phyloP scores from a whole-genome alignment of 257 asterid species.

The Rubia yunnanensis region DNA sequence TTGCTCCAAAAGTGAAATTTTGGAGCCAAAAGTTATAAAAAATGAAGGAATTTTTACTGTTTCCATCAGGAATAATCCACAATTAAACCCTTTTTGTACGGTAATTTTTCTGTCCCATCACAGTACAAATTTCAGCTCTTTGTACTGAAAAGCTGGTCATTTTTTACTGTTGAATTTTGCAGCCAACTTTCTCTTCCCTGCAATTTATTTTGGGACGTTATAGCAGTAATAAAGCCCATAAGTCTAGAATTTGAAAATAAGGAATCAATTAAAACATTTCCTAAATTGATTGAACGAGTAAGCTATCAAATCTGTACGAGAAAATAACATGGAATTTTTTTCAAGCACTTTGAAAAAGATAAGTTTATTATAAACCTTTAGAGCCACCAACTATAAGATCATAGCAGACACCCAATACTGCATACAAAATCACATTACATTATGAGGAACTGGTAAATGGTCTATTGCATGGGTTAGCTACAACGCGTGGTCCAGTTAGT shows the following conservation, averaged over 20 bases:
- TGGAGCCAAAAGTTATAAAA: too few species aligned
- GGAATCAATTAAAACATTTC: not conserved
- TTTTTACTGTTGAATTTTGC: too few species aligned
- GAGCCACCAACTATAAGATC: not conserved
- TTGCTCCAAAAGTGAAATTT: too few species aligned
- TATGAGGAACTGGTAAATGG: not conserved
- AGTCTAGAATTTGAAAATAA: not conserved
- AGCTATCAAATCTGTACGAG: not conserved
- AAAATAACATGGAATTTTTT: not conserved
- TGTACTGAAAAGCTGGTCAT: too few species aligned
- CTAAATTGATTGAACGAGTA: not conserved
- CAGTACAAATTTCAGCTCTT: too few species aligned
- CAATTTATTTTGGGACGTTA: not conserved
- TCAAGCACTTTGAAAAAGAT: not conserved
- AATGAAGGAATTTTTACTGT: too few species aligned
- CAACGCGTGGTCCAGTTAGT: not conserved
- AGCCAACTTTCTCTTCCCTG: too few species aligned
- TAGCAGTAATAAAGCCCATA: not conserved
- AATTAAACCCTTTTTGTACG: too few species aligned
- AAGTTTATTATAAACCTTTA: not conserved
- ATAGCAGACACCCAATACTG: not conserved
- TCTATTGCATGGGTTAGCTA: not conserved
- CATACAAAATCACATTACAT: not conserved
- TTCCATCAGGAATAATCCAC: too few species aligned
- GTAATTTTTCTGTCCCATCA: too few species aligned